These are phyloP conservation scores for Phallus indusiatus DNA, from an alignment of 768 basidiomycete genomes.

Conservation along the genomic window DNA sequence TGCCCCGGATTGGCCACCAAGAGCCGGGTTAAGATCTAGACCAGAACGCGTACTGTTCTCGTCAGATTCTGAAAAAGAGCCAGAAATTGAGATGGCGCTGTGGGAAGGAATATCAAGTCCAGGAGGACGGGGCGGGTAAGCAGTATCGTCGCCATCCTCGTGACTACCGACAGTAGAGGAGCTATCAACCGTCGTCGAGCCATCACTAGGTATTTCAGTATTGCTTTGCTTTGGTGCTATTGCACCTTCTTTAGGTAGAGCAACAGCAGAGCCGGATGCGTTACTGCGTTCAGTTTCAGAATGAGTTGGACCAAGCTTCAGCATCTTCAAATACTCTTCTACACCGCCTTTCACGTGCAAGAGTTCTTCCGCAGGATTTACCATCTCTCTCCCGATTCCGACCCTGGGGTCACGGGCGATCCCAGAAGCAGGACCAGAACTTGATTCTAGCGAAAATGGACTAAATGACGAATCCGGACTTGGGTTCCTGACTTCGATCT, in stretches of 20 bases:
- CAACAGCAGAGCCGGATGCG: not conserved
- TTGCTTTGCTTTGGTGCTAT: not conserved
- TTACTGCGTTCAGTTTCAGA: constrained; percentile 10
- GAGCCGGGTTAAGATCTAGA: not conserved
- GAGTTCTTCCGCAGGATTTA: constrained; percentile 50
- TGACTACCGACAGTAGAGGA: not conserved
- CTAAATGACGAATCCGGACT: not conserved
- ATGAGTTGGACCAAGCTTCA: constrained; percentile 25
- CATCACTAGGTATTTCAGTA: not conserved
- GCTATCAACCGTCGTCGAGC: not conserved
- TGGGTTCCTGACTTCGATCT: not conserved
- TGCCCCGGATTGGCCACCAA: not conserved
- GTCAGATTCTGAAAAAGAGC: too few species aligned
- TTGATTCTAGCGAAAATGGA: not conserved
- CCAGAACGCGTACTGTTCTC: not conserved
- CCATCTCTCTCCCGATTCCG: constrained; percentile 23
- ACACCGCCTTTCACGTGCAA: constrained; percentile 53
- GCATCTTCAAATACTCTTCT: constrained; percentile 55
- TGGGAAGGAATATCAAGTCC: not conserved
- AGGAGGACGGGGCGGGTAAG: not conserved
- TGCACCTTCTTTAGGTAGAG: not conserved
- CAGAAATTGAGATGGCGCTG: not conserved
- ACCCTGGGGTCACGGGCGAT: constrained; percentile 47
- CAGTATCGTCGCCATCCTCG: not conserved
- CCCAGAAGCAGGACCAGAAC: not conserved